Conservation (phyloP, 106 monocot genomes). For the Alisma plantagoaquatica region DNA sequence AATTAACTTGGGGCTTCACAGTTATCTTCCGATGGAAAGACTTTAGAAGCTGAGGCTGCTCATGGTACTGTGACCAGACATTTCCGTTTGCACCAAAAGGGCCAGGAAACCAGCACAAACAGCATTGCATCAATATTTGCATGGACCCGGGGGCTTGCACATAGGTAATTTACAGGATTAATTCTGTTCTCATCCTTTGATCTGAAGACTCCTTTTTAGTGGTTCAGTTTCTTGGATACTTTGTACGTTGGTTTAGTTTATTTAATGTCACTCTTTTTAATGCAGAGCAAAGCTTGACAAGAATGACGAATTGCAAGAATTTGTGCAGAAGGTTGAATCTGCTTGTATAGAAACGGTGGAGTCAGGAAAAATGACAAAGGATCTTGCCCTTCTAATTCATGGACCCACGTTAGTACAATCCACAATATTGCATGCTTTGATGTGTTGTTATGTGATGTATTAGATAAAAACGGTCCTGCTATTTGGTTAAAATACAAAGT, state of each 20-base stretch:
- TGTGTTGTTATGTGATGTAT: not conserved
- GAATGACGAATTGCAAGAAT: conserved; percentile 41
- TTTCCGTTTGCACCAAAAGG: conserved; percentile 62
- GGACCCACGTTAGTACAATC: conserved; percentile 43
- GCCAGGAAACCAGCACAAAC: conserved; percentile 82
- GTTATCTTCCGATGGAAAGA: conserved; percentile 75
- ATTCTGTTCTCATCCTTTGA: too few species aligned
- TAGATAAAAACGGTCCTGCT: too few species aligned
- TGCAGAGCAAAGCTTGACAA: conserved; percentile 73
- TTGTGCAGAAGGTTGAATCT: conserved; percentile 51
- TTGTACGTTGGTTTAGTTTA: not conserved
- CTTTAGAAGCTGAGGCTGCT: conserved; percentile 81
- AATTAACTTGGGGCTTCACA: too few species aligned
- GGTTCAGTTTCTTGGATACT: not conserved
- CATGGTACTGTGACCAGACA: conserved; percentile 85
- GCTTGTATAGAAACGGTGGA: conserved; percentile 68
- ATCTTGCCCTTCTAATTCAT: conserved; percentile 66
- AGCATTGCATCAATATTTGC: conserved; percentile 89
- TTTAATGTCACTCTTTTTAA: too few species aligned
- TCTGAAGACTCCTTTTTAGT: too few species aligned
- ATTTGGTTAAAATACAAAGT: too few species aligned
- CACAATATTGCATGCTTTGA: not conserved
- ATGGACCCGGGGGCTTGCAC: conserved; percentile 73
- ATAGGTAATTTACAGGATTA: conserved; percentile 61
- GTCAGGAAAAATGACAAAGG: conserved; percentile 82